A percentile compares a stretch with the other conserved stretches of the same genome.
Conservation (phyloP, 805 yeast species). For the Spathaspora arborariae region DNA sequence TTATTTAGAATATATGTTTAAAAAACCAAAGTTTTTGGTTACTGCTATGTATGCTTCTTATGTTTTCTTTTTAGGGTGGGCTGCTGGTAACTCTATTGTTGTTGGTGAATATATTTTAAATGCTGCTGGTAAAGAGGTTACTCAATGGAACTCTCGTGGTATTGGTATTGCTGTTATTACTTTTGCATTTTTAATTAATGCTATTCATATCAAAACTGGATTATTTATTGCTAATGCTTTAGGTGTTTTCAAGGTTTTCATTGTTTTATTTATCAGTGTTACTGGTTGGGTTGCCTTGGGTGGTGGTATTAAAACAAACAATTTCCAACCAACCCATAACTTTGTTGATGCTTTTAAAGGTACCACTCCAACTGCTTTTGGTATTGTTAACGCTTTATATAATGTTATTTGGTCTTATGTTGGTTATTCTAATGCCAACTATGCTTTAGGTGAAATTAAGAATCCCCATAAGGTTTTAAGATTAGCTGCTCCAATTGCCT, state of each 20-base stretch:
- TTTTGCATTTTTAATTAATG: slow-evolving; percentile 63
- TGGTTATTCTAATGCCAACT: slow-evolving; percentile 81
- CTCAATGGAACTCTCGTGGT: slow-evolving; percentile 75
- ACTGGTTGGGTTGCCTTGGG: slow-evolving; percentile 84
- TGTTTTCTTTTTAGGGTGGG: slow-evolving; percentile 77
- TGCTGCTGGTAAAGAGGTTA: slow-evolving; percentile 66
- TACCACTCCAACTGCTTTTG: slow-evolving; percentile 54
- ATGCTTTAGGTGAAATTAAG: slow-evolving; percentile 75
- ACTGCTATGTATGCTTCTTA: slow-evolving; percentile 64
- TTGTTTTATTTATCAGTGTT: slow-evolving; percentile 63
- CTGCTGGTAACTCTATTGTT: slow-evolving; percentile 78
- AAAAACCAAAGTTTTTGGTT: slow-evolving; percentile 64
- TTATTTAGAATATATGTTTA: slow-evolving; percentile 68
- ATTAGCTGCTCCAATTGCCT: slow-evolving; percentile 72
- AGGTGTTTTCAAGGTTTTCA: slow-evolving; percentile 71
- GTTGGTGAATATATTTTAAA: slow-evolving; percentile 73
- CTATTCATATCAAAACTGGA: slow-evolving; percentile 60
- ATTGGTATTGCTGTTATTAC: slow-evolving; percentile 73
- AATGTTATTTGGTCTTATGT: slow-evolving; percentile 83
- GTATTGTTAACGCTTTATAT: slow-evolving; percentile 71
- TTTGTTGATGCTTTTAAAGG: slow-evolving; percentile 58
- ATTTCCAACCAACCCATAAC: slow-evolving; percentile 52
- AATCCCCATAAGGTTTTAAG: slow-evolving; percentile 68
- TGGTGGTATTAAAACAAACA: slow-evolving; percentile 55
- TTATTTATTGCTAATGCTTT: slow-evolving; percentile 57